Base-by-base conservation (phyloP, 495 filamentous ascomycete genomes). In the Penicillium robsamsonii region DNA sequence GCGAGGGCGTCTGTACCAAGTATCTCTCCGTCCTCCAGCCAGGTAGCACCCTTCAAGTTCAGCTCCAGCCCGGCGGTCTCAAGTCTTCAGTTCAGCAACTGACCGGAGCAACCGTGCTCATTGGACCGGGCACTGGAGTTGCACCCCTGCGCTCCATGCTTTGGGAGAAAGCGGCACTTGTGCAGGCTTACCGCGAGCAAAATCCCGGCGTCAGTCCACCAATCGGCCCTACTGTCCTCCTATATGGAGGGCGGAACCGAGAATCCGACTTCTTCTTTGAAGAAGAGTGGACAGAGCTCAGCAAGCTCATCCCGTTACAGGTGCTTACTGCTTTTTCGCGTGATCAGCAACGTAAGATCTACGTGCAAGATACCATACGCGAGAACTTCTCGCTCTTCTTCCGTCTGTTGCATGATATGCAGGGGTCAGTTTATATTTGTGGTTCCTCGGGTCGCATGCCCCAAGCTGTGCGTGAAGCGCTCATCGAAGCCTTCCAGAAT, bases 61-160 rank as follows among this genome's bases (percentile, higher is more conserved):
- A 76, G 6, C 63, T 92, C 15, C 82, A 85, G 55, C 64, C 66
- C 38, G 84, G 84, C 10, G 79, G 81, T 1, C 71, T 87, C 15
- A 76, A 82, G 41, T 79, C 82, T 5, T 75, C 72, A 8, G 59
- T 75, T 2, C 66, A 67, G 17, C 72, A 79, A 57, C 65, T 79
- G 3, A 60, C 69, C 3, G 76, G 66, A 8, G 89, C 94, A 1
- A 76, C 90, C 1, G 72, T 98, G 35, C 84, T 96, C 67, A 83
- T 99, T 37, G 92, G 87, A 2, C 87, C 94, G 0, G 94, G 94
- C 11, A 99, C 94, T 0, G 94, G 94, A 9, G 75, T 99, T 29
- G 95, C 94, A 1, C 94, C 94, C 0, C 86, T 96, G 66, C 83
- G 92, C 1, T 82, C 89, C 2, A 75, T 97, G 55, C 76, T 95